Evolutionary conservation across 352 stramenopile genomes (phyloP).

Genomic region (Salisapilia sapeloensis): DNA sequence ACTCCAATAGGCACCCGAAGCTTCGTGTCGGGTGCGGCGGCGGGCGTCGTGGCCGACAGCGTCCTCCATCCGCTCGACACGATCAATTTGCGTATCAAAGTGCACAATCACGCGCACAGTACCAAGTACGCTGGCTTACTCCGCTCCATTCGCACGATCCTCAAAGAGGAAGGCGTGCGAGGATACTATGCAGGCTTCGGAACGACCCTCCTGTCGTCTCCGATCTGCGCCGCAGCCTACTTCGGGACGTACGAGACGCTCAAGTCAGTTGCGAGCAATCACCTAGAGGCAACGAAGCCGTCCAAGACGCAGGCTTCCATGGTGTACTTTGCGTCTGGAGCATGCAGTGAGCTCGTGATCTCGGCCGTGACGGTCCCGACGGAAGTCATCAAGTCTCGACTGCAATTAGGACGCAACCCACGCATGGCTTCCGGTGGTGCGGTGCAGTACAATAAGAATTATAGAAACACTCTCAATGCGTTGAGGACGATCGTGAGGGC

Average conservation of each 20-base stretch:
- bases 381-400: slow-evolving; percentile 65
- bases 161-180: slow-evolving; percentile 47
- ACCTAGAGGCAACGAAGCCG: slow-evolving; percentile 12
- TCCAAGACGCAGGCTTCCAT: slow-evolving; percentile 24
- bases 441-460: slow-evolving; percentile 58
- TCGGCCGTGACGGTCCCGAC: slow-evolving; percentile 52
- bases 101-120: slow-evolving; percentile 27
- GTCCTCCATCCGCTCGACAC: slow-evolving; percentile 66
- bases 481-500: slow-evolving; percentile 35
- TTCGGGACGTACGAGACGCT: slow-evolving; percentile 68
- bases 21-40: slow-evolving; percentile 52
- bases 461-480: slow-evolving; percentile 38
- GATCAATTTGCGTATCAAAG: slow-evolving; percentile 75
- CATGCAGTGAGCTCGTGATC: slow-evolving; percentile 44
- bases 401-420: slow-evolving; percentile 65
- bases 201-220: slow-evolving; percentile 59
- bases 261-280: slow-evolving; percentile 13
- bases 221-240: slow-evolving; percentile 53
- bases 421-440: slow-evolving; percentile 40
- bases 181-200: slow-evolving; percentile 54
- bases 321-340: slow-evolving; percentile 56
- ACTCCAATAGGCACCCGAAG: too few relatives aligned
- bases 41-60: slow-evolving; percentile 55
- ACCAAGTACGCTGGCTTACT: slow-evolving; percentile 47
- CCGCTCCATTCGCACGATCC: slow-evolving; percentile 37